Conservation (phyloP, 2,329 filamentous ascomycete genomes). For the Verticillium nubilum region DNA sequence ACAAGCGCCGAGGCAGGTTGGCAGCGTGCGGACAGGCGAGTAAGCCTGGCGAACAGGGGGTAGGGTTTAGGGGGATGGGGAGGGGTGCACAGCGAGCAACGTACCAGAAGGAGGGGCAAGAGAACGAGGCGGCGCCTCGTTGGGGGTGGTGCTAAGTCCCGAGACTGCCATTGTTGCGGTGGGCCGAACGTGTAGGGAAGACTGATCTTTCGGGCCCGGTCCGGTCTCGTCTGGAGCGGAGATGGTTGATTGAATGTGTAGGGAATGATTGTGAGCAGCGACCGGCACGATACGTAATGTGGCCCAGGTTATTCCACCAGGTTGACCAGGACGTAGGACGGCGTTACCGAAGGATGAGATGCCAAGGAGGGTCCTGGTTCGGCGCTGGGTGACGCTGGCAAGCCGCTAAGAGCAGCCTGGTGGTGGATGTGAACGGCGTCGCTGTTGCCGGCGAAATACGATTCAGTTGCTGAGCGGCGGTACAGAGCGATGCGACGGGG, state of each 20-base stretch:
- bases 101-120: neutral
- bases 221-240: neutral
- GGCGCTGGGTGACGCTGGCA: neutral
- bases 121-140: neutral
- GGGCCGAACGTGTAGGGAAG: neutral
- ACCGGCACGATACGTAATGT: neutral
- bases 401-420: neutral
- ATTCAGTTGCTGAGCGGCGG: neutral
- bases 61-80: neutral
- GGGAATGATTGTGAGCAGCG: neutral
- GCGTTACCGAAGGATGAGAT: neutral
- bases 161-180: neutral
- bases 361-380: neutral
- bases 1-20: neutral
- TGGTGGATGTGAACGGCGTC: neutral
- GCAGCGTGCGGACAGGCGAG: neutral
- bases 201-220: neutral
- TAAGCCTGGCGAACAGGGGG: neutral
- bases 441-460: neutral
- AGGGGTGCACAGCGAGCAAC: neutral
- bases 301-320: neutral
- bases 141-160: neutral
- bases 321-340: neutral
- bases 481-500: neutral
- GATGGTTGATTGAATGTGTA: neutral